A percentile compares a stretch with the other conserved stretches of the same genome.
These are phyloP conservation scores for Ilyonectria sp. DNA, from an alignment of 2,329 filamentous ascomycete genomes.

Conservation along the genomic window DNA sequence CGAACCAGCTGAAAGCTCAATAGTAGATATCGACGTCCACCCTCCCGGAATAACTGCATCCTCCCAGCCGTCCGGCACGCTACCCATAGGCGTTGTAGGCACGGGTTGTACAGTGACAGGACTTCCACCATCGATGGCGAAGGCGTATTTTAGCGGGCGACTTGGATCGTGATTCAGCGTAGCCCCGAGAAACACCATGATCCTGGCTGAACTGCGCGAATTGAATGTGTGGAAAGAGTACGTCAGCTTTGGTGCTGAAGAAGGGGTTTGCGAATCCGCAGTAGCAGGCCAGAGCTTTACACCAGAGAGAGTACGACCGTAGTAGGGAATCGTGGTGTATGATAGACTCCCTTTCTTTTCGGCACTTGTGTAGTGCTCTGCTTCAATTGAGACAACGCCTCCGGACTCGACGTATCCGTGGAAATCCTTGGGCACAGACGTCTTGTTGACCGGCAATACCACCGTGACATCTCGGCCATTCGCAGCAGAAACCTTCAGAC, in stretches of 20 bases:
- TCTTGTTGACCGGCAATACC: constrained; percentile 48
- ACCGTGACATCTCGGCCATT: constrained; percentile 65
- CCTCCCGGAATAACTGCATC: neutral
- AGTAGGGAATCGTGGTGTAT: constrained; percentile 68
- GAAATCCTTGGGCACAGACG: constrained; percentile 67
- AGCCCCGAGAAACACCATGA: neutral
- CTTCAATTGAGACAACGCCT: constrained; percentile 69
- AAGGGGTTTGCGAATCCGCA: constrained; percentile 50
- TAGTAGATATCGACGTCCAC: neutral
- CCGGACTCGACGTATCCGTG: constrained; percentile 76
- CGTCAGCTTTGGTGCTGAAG: constrained; percentile 54
- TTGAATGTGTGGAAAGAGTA: neutral
- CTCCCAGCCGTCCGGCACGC: neutral
- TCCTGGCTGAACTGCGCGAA: neutral
- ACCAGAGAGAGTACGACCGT: constrained; percentile 72
- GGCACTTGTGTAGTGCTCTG: constrained; percentile 65
- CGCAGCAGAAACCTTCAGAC: neutral
- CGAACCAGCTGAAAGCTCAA: constrained; percentile 51
- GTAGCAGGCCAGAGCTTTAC: constrained; percentile 70
- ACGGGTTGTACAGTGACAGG: neutral
- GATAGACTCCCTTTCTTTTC: constrained; percentile 44
- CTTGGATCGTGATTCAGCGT: neutral
- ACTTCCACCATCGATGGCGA: neutral
- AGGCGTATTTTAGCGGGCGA: neutral
- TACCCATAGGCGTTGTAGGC: neutral